Evolutionary conservation across 371 early-diverging fungal species (phyloP).

Genomic region (Furculomyces boomerangus): DNA sequence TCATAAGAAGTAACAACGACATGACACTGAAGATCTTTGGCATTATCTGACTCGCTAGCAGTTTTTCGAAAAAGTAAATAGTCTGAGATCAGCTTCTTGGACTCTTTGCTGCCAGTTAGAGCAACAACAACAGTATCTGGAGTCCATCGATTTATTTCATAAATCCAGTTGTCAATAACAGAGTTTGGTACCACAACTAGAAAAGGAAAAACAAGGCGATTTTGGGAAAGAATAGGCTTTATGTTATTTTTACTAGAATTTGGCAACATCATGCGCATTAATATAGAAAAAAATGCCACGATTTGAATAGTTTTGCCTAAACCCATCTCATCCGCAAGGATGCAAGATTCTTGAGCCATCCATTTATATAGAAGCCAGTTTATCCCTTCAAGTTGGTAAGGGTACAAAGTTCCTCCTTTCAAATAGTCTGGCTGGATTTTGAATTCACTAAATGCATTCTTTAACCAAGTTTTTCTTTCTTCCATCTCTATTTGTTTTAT

Average conservation of each 20-base stretch:
- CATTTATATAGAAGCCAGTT: constrained; percentile 65
- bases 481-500: background rate
- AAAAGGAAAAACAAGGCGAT: constrained; percentile 42
- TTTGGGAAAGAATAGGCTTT: background rate
- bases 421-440: constrained; percentile 44
- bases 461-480: background rate
- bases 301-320: constrained; percentile 85
- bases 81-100: constrained; percentile 32
- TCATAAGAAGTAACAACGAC: constrained; percentile 69
- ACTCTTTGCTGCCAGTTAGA: constrained; percentile 27
- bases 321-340: constrained; percentile 92
- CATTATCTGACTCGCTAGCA: constrained; percentile 22
- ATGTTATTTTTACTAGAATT: constrained; percentile 11
- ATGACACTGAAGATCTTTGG: constrained; percentile 33
- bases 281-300: constrained; percentile 46
- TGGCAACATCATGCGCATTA: constrained; percentile 23
- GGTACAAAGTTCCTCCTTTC: constrained; percentile 42
- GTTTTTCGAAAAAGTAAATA: constrained; percentile 39
- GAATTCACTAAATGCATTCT: constrained; percentile 21
- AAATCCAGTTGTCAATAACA: constrained; percentile 62
- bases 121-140: constrained; percentile 40
- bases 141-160: constrained; percentile 64
- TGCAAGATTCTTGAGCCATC: constrained; percentile 34
- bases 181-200: constrained; percentile 72
- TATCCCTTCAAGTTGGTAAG: constrained; percentile 72